Percentiles rank a stretch among this genome's conserved stretches.
phyloP scores from a whole-genome alignment of 257 asterid genomes.

The Avicennia marina region DNA sequence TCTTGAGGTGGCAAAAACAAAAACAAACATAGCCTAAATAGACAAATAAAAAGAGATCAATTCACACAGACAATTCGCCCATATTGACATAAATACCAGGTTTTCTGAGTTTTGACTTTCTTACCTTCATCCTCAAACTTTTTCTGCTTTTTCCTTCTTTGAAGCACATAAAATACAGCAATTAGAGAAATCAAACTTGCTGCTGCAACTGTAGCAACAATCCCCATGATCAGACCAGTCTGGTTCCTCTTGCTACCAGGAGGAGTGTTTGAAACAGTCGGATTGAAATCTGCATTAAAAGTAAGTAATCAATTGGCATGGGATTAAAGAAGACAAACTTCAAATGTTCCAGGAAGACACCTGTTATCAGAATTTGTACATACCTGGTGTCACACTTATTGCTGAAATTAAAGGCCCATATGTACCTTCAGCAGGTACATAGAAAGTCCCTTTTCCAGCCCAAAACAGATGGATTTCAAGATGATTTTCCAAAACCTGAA shows the following conservation, averaged over 20 bases:
- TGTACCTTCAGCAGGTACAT: conserved; percentile 53
- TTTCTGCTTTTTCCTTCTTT: conserved; percentile 37
- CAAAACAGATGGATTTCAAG: conserved; percentile 76
- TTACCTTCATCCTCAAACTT: conserved; percentile 51
- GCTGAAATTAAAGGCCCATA: conserved; percentile 81
- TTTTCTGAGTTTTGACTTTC: not conserved
- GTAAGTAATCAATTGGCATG: not conserved
- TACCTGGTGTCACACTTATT: conserved; percentile 69
- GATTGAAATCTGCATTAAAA: conserved; percentile 47
- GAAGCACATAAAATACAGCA: conserved; percentile 17
- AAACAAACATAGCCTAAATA: too few relatives aligned
- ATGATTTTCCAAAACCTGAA: conserved; percentile 48
- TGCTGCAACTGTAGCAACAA: conserved; percentile 38
- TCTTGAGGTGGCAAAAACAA: too few relatives aligned
- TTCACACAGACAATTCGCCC: not conserved
- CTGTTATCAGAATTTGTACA: not conserved
- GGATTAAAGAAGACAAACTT: not conserved
- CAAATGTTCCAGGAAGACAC: not conserved
- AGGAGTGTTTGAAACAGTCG: conserved; percentile 45
- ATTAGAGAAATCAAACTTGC: conserved; percentile 25
- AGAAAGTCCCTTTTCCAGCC: conserved; percentile 87
- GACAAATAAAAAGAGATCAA: too few relatives aligned
- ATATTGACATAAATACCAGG: not conserved
- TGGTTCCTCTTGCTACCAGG: conserved; percentile 33
- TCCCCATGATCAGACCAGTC: conserved; percentile 61